Evolutionary conservation across 495 filamentous ascomycete genomes (phyloP).

Genomic region (Trichoderma virens): DNA sequence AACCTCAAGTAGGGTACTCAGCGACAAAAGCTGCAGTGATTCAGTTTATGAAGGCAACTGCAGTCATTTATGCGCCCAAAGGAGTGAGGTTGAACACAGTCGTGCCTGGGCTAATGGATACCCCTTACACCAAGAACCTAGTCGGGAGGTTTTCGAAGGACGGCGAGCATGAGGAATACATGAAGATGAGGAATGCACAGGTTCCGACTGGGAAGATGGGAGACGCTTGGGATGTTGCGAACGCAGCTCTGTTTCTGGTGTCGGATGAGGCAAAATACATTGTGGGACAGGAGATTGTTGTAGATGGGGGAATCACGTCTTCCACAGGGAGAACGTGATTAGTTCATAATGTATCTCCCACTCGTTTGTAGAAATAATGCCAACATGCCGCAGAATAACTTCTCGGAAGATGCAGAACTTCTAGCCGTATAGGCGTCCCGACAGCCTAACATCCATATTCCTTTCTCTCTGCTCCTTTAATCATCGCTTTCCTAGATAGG

Average conservation of each 20-base stretch:
- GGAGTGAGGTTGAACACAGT: conserved; percentile 43
- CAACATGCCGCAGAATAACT: too few relatives aligned
- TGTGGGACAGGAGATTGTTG: conserved; percentile 29
- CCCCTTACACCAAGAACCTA: conserved; percentile 24
- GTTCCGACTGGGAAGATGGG: conserved; percentile 24
- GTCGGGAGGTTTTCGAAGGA: not conserved
- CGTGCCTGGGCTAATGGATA: conserved; percentile 42
- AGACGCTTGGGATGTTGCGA: conserved; percentile 38
- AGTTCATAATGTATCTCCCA: not conserved
- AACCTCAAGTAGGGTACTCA: conserved; percentile 47
- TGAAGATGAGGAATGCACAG: conserved; percentile 31
- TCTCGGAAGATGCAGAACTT: not conserved
- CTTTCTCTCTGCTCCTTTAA: not conserved
- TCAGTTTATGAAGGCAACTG: conserved; percentile 41
- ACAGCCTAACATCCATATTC: not conserved
- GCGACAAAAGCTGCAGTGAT: conserved; percentile 43
- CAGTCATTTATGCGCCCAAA: conserved; percentile 41
- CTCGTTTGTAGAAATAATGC: not conserved
- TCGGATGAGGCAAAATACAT: conserved; percentile 40
- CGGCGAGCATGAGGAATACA: conserved; percentile 14
- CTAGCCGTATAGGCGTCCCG: not conserved
- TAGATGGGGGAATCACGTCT: conserved; percentile 31
- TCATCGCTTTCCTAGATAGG: not conserved
- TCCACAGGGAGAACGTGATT: conserved; percentile 6
- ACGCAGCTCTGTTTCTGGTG: conserved; percentile 36